Percentiles rank a stretch among this genome's conserved stretches.
Conservation (phyloP, 495 filamentous ascomycete genomes). For the Penicillium psychrofluorescens region DNA sequence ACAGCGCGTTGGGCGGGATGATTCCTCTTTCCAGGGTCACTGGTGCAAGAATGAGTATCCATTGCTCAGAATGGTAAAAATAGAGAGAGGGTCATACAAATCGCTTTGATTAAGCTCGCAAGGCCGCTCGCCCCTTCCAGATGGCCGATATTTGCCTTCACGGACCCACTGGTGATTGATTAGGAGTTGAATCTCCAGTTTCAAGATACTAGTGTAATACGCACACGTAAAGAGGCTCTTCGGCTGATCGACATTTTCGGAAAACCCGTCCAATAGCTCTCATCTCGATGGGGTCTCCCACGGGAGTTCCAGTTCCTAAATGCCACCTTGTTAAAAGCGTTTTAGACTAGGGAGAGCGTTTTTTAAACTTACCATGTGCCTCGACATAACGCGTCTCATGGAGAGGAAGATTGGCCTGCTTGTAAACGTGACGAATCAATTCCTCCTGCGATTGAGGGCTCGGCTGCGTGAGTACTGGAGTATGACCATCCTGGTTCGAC, state of each 20-base stretch:
- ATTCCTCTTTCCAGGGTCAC: conserved; percentile 37
- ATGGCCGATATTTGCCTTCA: conserved; percentile 48
- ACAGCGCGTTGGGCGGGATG: conserved; percentile 45
- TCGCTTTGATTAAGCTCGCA: conserved; percentile 49
- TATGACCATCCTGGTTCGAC: conserved; percentile 47
- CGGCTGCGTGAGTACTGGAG: conserved; percentile 33
- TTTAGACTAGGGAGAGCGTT: too few relatives aligned
- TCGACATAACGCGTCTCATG: conserved; percentile 36
- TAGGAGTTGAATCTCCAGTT: not conserved
- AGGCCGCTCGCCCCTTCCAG: conserved; percentile 45
- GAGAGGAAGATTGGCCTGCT: conserved; percentile 22
- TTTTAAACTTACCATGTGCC: conserved; percentile 29
- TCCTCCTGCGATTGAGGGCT: conserved; percentile 27
- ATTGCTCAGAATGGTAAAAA: not conserved
- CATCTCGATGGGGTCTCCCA: conserved; percentile 43
- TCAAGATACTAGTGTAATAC: not conserved
- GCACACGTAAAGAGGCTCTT: not conserved
- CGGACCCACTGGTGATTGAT: conserved; percentile 18
- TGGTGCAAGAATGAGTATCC: not conserved
- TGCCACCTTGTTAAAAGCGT: too few relatives aligned
- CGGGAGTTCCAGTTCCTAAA: conserved; percentile 27
- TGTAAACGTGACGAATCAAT: conserved; percentile 39
- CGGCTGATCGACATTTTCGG: not conserved
- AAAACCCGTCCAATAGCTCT: not conserved
- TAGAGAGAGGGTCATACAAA: conserved; percentile 1